Conservation (phyloP, 495 filamentous ascomycete genomes). For the Penicillium samsonianum region DNA sequence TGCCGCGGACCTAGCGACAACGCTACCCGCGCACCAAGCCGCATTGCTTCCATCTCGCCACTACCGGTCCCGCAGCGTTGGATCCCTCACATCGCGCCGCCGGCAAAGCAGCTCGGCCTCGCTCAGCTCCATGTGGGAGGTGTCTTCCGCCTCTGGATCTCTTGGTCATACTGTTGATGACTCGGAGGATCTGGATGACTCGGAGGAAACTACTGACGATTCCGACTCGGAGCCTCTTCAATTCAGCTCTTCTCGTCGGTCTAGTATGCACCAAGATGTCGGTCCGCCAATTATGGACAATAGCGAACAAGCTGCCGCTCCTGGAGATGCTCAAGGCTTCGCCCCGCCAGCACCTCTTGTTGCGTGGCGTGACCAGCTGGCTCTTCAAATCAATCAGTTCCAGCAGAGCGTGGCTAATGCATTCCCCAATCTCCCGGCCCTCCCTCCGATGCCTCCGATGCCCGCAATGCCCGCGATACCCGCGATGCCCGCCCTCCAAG, state of each 20-base stretch:
- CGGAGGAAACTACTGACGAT: constrained; percentile 40
- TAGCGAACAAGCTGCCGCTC: constrained; percentile 31
- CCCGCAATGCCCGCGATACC: constrained; percentile 63
- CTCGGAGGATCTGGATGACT: constrained; percentile 40
- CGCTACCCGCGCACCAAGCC: constrained; percentile 59
- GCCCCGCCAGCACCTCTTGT: constrained; percentile 64
- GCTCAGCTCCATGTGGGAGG: constrained; percentile 62
- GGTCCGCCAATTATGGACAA: constrained; percentile 21
- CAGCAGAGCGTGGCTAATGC: constrained; percentile 71
- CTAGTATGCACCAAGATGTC: constrained; percentile 45
- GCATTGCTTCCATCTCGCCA: constrained; percentile 52
- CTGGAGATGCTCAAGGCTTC: constrained; percentile 39
- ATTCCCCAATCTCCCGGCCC: constrained; percentile 65
- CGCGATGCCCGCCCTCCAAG: constrained; percentile 63
- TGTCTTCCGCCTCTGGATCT: constrained; percentile 45
- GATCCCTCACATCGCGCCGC: constrained; percentile 55
- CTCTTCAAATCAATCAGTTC: constrained; percentile 75
- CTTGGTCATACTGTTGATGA: constrained; percentile 48
- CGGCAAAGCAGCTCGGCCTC: constrained; percentile 68
- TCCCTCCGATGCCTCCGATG: constrained; percentile 57
- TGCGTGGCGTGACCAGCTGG: constrained; percentile 75
- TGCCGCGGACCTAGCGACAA: constrained; percentile 69
- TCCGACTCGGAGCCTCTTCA: constrained; percentile 42
- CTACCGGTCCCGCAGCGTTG: constrained; percentile 60
- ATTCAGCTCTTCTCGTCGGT: constrained; percentile 47